Evolutionary conservation across 805 yeast genomes (phyloP).

Genomic region (Metschnikowia chrysomelidarum): DNA sequence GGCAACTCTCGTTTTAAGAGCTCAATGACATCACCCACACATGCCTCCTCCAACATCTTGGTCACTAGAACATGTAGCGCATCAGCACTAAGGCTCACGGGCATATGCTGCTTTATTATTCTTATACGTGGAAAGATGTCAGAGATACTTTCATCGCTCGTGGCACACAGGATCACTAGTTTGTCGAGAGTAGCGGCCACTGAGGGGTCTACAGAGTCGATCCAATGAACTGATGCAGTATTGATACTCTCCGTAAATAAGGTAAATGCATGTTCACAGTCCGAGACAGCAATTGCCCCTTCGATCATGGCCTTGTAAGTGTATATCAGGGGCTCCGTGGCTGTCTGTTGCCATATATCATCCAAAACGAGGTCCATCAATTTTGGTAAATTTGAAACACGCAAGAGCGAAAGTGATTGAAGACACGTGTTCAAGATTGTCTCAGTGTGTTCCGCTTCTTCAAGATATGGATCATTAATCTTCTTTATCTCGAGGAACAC

Average conservation of each 20-base stretch:
- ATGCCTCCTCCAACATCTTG: conserved; percentile 33
- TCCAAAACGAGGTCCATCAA: conserved; percentile 3
- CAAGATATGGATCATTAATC: conserved; percentile 5
- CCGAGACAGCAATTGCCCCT: conserved; percentile 20
- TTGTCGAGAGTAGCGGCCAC: conserved; percentile 36
- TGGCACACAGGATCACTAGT: conserved; percentile 38
- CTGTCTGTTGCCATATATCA: conserved; percentile 3
- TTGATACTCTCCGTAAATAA: conserved; percentile 33
- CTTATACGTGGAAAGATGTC: conserved; percentile 33
- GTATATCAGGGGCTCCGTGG: conserved; percentile 2
- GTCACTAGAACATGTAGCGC: conserved; percentile 28
- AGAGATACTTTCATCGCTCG: conserved; percentile 26
- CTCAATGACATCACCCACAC: conserved; percentile 42
- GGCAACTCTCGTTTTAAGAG: conserved; percentile 42
- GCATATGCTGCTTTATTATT: conserved; percentile 37
- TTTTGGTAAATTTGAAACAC: conserved; percentile 1
- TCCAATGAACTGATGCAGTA: conserved; percentile 11
- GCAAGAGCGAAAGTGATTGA: conserved; percentile 3
- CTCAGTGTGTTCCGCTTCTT: conserved; percentile 2
- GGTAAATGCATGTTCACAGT: conserved; percentile 24
- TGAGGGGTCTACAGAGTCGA: conserved; percentile 14
- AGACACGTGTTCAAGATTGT: conserved; percentile 1
- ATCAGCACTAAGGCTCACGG: conserved; percentile 25
- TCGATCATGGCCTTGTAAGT: conserved; percentile 28
- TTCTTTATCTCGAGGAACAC: neutral